phyloP scores from a whole-genome alignment of 768 basidiomycete species.

The Suillus ampliporus region DNA sequence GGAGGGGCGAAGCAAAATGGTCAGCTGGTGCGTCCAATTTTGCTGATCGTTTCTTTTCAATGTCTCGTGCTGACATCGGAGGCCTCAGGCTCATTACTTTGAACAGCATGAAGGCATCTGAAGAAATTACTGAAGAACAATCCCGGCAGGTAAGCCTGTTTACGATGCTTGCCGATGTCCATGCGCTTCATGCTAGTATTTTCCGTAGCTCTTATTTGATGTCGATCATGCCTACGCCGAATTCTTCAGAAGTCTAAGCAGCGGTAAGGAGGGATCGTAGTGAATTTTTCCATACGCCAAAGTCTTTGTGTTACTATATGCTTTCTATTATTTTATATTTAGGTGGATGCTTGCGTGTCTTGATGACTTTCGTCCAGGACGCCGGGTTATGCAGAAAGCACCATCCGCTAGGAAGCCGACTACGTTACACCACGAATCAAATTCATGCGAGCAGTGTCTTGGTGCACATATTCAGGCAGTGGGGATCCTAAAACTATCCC shows the following conservation, averaged over 20 bases:
- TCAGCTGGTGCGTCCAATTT: constrained; percentile 75
- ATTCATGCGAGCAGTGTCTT: too few species aligned
- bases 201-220: constrained; percentile 86
- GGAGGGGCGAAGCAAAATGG: constrained; percentile 92
- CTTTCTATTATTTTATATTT: too few species aligned
- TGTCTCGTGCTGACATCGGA: not conserved
- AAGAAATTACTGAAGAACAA: constrained; percentile 95
- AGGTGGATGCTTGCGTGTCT: too few species aligned
- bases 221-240: constrained; percentile 96
- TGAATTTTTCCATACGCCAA: not conserved
- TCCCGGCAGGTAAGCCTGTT: constrained; percentile 73
- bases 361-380: too few species aligned
- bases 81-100: constrained; percentile 85
- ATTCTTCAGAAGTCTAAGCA: constrained; percentile 79
- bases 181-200: not conserved
- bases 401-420: too few species aligned
- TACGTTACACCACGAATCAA: too few species aligned
- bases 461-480: too few species aligned
- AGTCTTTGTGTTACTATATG: too few species aligned
- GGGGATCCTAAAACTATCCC: too few species aligned
- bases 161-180: not conserved
- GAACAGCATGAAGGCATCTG: constrained; percentile 96
- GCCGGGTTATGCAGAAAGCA: too few species aligned
- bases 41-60: not conserved
- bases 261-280: constrained; percentile 38